Evolutionary conservation across 1,284 basidiomycete species (phyloP).

Genomic region (Dichomitus squalens): DNA sequence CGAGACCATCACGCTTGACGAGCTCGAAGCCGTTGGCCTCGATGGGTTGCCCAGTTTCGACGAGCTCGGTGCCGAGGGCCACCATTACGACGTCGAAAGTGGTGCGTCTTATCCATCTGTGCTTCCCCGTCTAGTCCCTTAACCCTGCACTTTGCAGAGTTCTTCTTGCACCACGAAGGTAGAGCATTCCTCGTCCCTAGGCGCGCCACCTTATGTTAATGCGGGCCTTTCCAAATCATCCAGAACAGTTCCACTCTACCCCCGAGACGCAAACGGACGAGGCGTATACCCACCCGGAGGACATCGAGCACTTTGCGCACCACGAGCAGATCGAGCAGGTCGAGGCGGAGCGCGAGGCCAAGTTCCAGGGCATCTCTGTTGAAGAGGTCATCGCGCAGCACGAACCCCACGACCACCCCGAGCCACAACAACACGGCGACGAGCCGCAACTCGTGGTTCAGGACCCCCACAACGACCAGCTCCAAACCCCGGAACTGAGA

Average conservation of each 20-base stretch:
- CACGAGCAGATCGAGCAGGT: constrained; percentile 87
- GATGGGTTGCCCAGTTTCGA: constrained; percentile 87
- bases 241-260: constrained; percentile 90
- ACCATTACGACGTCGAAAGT: constrained; percentile 91
- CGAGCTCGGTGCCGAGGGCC: constrained; percentile 85
- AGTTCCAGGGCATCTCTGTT: constrained; percentile 78
- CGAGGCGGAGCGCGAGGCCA: constrained; percentile 84
- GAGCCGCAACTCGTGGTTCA: constrained; percentile 31
- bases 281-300: constrained; percentile 91
- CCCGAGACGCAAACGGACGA: constrained; percentile 98
- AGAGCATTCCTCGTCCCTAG: neutral
- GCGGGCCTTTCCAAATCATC: neutral
- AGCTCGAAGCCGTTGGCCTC: constrained; percentile 81
- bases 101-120: constrained; percentile 46
- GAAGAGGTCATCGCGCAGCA: constrained; percentile 65
- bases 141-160: constrained; percentile 49
- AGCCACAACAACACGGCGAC: constrained; percentile 5
- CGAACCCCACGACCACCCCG: constrained; percentile 34
- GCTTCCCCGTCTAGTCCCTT: neutral
- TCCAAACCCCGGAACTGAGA: constrained; percentile 21
- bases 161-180: constrained; percentile 95
- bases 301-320: constrained; percentile 84
- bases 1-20: constrained; percentile 76
- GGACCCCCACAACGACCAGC: constrained; percentile 24
- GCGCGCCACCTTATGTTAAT: neutral